These are phyloP conservation scores for Bruguiera parviflora DNA, from an alignment of 345 rosid species.

Conservation along the genomic window DNA sequence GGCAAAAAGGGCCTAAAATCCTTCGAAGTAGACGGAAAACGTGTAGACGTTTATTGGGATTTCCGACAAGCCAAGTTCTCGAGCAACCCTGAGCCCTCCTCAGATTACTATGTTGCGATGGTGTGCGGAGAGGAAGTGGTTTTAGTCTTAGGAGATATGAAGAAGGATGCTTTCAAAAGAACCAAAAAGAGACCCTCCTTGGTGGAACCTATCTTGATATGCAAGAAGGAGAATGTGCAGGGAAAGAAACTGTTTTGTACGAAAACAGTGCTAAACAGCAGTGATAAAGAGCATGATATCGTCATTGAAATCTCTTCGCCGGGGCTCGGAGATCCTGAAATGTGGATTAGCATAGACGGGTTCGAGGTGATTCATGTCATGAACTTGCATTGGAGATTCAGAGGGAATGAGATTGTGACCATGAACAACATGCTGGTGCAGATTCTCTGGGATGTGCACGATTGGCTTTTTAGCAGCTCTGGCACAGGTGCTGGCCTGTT, in stretches of 20 bases:
- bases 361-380: conserved; percentile 39
- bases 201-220: conserved; percentile 45
- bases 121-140: conserved; percentile 42
- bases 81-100: conserved; percentile 50
- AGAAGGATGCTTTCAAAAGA: conserved; percentile 54
- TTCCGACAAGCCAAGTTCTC: conserved; percentile 64
- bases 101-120: conserved; percentile 57
- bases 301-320: conserved; percentile 53
- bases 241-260: conserved; percentile 66
- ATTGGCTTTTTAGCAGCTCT: conserved; percentile 51
- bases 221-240: conserved; percentile 63
- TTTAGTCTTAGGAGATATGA: conserved; percentile 53
- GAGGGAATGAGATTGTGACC: conserved; percentile 64
- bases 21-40: conserved; percentile 36
- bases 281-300: conserved; percentile 46
- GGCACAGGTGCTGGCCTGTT: conserved; percentile 51
- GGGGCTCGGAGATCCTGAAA: conserved; percentile 61
- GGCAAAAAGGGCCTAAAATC: conserved; percentile 70
- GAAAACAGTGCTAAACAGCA: conserved; percentile 37
- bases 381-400: conserved; percentile 70
- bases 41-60: conserved; percentile 67
- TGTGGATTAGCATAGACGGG: conserved; percentile 69
- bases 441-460: conserved; percentile 74
- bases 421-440: conserved; percentile 36
- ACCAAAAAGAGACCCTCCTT: conserved; percentile 45